Conservation (phyloP, 176 grass and related monocot species). For the Alopecurus myosuroides region DNA sequence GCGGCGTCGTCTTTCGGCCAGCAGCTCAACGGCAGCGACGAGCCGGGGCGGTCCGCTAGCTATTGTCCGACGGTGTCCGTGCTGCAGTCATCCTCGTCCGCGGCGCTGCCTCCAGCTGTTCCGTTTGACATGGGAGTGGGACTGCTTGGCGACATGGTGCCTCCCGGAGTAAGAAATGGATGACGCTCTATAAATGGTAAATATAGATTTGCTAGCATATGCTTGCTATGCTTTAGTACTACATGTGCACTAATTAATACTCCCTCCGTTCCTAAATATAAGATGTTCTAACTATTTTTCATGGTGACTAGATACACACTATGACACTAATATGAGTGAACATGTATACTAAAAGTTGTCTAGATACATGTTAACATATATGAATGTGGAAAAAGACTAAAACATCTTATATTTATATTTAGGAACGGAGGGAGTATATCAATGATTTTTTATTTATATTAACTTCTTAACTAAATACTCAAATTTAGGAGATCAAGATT, state of each 20-base stretch:
- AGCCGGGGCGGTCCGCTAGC: not conserved
- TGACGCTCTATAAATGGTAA: slow-evolving; percentile 32
- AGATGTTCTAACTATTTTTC: too few species aligned
- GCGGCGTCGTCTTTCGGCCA: not conserved
- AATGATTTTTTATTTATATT: not conserved
- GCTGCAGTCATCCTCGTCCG: not conserved
- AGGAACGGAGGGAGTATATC: too few species aligned
- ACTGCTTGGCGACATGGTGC: slow-evolving; percentile 77
- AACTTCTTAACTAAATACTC: not conserved
- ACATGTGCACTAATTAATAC: not conserved
- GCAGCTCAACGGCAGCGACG: not conserved
- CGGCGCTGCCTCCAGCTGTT: not conserved
- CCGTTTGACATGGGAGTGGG: slow-evolving; percentile 53
- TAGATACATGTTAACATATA: too few species aligned
- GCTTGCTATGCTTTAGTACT: not conserved
- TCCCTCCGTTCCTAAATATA: too few species aligned
- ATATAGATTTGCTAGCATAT: not conserved
- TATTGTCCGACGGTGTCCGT: not conserved
- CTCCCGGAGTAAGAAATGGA: slow-evolving; percentile 62
- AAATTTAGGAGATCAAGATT: not conserved
- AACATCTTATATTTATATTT: too few species aligned
- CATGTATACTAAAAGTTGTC: too few species aligned
- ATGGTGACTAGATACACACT: too few species aligned
- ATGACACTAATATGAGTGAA: too few species aligned
- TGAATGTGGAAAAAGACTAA: too few species aligned